Base-by-base conservation (phyloP, 345 rosid species). In the Pistacia vera region DNA sequence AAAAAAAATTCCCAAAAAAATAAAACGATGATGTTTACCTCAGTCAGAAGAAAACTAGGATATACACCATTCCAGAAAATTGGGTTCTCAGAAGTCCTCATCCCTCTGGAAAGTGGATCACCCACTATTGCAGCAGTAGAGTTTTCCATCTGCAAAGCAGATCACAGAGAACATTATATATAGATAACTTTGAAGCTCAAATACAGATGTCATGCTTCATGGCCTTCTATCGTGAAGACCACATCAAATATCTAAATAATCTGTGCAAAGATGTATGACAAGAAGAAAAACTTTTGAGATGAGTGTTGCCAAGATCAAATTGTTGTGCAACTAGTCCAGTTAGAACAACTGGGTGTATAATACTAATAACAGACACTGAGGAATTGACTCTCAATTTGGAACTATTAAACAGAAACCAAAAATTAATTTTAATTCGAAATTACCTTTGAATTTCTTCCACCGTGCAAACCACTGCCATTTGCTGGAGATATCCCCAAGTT, bases 401-500 rank as follows among this genome's bases (percentile, higher is more conserved):
- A 16, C 44, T 10, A 46, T 5, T 61, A 48, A 30, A 49, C 60
- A 49, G 61, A 76, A 76, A 62, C 30, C 61, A 25, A 35, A 41
- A 77, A 25, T 25, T 60, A 64, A 6, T 35, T 68, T 28, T 14
- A 72, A 28, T 38, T 33, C 25, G 61, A 57, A 25, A 5, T 78
- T 85, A 90, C 97, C 98, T 81, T 81, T 51, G 84, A 79, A 83
- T 80, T 83, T 75, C 85, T 83, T 68, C 83, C 86, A 60, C 55
- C 63, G 63, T 75, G 41, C 18, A 81, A 58, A 78, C 68, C 35
- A 68, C 81, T 82, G 73, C 85, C 79, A 35, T 80, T 54, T n/a
- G 97, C 81, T 75, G 90, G 78, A 76, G 97, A 86, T 28, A 93
- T 90, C 75, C 95, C 95, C 88, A 95, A 84, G 84, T 87, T 91